Base-by-base conservation (phyloP, 192 early-diverging fungal genomes). In the Backusella australiensis region DNA sequence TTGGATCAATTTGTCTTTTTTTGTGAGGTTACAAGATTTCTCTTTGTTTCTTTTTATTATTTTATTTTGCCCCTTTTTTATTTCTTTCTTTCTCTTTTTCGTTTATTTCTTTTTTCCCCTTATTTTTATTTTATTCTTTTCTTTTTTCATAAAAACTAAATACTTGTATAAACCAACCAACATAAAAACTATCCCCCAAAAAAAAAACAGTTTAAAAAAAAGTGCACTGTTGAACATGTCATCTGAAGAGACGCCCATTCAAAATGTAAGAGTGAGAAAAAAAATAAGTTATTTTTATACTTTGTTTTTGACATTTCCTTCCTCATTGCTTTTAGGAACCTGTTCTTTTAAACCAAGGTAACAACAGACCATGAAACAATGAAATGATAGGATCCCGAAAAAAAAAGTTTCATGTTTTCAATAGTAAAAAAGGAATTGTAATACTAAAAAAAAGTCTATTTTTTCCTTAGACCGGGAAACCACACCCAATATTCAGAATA, bases 401-500 rank as follows among this genome's bases (percentile, higher is more conserved):
- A 32, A 32, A 39, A 7, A 44, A 56, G 53, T 56, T 56, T 56
- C 53, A 56, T 56, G n/a, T 56, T 21, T 53, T 8, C 6, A 7
- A 53, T n/a, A n/a, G 49, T 21, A 21, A 32, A 32, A 32, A 32
- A 52, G 15, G 49, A 8, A 17, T 17, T n/a, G 49, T n/a, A 23
- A 56, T 56, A 56, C 53, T 56, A 56, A 56, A 56, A 56, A 59
- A 59, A 49, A 49, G 46, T 19, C 19, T 26, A 4, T 29, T 63
- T 63, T 32, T 12, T 63, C 26, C 56, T 63, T 63, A 63, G 56
- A 63, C 56, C 56, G 56, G 56, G 56, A 63, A 63, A 49, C 15
- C 1, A 49, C 46, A 21, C 46, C 63, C 32, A 66, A 66, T 70
- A 26, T 39, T 9, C 69, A 86, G 78, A 78, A 81, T 52, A 89